phyloP scores from a whole-genome alignment of 768 basidiomycete genomes.

The Kwoniella botswanensis region DNA sequence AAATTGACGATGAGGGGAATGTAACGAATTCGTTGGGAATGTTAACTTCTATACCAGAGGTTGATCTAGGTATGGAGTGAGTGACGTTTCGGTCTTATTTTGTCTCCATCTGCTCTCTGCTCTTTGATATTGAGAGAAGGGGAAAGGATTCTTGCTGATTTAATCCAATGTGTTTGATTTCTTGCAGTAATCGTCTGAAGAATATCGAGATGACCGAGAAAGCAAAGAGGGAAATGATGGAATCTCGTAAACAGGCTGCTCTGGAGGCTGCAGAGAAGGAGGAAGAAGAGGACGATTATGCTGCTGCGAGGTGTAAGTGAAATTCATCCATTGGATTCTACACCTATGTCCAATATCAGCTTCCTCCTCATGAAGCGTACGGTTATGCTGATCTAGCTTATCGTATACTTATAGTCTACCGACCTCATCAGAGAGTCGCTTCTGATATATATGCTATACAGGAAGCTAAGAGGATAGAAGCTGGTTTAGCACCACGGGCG shows the following conservation, averaged over 20 bases:
- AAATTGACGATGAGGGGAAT: constrained; percentile 78
- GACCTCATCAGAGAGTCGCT: constrained; percentile 78
- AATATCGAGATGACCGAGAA: constrained; percentile 99
- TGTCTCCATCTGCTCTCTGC: background rate
- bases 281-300: constrained; percentile 74
- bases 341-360: background rate
- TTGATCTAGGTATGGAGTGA: constrained; percentile 98
- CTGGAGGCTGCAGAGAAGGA: constrained; percentile 50
- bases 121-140: background rate
- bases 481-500: constrained; percentile 65
- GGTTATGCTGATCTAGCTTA: background rate
- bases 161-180: too few species aligned
- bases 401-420: constrained; percentile 68
- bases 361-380: background rate
- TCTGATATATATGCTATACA: constrained; percentile 84
- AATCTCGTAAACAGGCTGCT: constrained; percentile 66
- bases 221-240: constrained; percentile 77
- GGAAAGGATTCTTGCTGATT: background rate
- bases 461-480: constrained; percentile 84
- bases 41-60: constrained; percentile 97
- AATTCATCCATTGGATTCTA: background rate
- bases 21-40: constrained; percentile 92
- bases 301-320: constrained; percentile 82
- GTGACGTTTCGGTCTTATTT: constrained; percentile 56
- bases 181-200: constrained; percentile 74